These are phyloP conservation scores for Wickerhamomyces bovis DNA, from an alignment of 805 yeast genomes.

Conservation along the genomic window DNA sequence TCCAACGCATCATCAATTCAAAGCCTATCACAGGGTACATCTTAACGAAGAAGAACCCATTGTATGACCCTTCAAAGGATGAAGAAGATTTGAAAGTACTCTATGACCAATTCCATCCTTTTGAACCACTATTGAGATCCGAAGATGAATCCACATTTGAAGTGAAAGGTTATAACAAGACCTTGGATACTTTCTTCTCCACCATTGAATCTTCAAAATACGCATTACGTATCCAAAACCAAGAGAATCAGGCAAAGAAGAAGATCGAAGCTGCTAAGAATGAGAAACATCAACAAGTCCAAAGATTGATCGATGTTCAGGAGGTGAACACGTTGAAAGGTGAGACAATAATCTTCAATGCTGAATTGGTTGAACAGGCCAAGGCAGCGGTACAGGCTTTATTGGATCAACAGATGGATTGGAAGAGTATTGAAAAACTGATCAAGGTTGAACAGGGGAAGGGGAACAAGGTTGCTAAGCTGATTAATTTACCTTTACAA, in stretches of 20 bases:
- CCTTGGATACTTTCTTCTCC: slow-evolving; percentile 81
- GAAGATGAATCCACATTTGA: slow-evolving; percentile 34
- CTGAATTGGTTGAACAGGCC: slow-evolving; percentile 68
- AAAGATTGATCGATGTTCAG: slow-evolving; percentile 58
- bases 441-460: slow-evolving; percentile 63
- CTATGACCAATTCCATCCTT: slow-evolving; percentile 69
- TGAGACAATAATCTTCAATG: slow-evolving; percentile 60
- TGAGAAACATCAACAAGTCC: slow-evolving; percentile 68
- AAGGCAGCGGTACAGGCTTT: slow-evolving; percentile 58
- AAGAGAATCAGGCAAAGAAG: slow-evolving; percentile 67
- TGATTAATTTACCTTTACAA: slow-evolving; percentile 63
- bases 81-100: slow-evolving; percentile 39
- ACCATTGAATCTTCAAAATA: slow-evolving; percentile 77
- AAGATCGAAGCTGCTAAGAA: slow-evolving; percentile 67
- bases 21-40: slow-evolving; percentile 52
- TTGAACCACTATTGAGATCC: slow-evolving; percentile 41
- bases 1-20: slow-evolving; percentile 30
- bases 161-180: slow-evolving; percentile 65
- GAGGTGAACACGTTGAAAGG: slow-evolving; percentile 62
- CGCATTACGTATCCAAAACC: slow-evolving; percentile 67
- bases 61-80: slow-evolving; percentile 36
- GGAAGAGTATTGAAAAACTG: slow-evolving; percentile 80
- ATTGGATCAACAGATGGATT: slow-evolving; percentile 83
- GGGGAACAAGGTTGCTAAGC: slow-evolving; percentile 56
- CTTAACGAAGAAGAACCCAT: slow-evolving; percentile 52